A percentile compares a stretch with the other conserved stretches of the same genome.
These are phyloP conservation scores for Sonneratia alba DNA, from an alignment of 345 rosid genomes.

Conservation along the genomic window DNA sequence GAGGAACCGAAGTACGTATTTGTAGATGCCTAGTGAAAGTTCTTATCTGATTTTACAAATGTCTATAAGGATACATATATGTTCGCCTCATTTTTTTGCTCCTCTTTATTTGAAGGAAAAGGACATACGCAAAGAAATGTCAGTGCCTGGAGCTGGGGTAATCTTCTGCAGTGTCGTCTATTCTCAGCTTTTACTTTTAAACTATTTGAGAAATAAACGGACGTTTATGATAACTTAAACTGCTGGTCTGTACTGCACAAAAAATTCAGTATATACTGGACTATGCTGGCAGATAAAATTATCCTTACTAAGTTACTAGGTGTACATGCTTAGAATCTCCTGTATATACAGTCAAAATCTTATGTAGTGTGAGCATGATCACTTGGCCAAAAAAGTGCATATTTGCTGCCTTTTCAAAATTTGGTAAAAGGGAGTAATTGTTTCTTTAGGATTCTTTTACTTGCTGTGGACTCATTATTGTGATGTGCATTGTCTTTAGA, in stretches of 20 bases:
- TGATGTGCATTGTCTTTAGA: not conserved
- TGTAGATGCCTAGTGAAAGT: not conserved
- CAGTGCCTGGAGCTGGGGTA: slow-evolving; percentile 98
- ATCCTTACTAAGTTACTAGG: not conserved
- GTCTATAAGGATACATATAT: not conserved
- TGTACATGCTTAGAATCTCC: not conserved
- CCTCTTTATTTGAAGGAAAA: slow-evolving; percentile 48
- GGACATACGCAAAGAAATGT: slow-evolving; percentile 56
- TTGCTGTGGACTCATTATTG: not conserved
- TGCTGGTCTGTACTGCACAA: not conserved
- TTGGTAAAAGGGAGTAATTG: not conserved
- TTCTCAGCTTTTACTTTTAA: not conserved
- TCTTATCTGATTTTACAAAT: not conserved
- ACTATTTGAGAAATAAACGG: not conserved
- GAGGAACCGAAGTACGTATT: slow-evolving; percentile 52
- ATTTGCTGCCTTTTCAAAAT: not conserved
- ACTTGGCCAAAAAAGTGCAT: not conserved
- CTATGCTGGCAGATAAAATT: no score
- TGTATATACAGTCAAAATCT: not conserved
- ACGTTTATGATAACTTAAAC: not conserved
- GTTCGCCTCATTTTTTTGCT: not conserved
- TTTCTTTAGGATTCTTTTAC: not conserved
- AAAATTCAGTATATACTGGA: not conserved
- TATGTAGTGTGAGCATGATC: not conserved
- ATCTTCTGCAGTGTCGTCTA: slow-evolving; percentile 4